Evolutionary conservation across 306 rosid genomes (phyloP).

Genomic region (Castanea crenata): DNA sequence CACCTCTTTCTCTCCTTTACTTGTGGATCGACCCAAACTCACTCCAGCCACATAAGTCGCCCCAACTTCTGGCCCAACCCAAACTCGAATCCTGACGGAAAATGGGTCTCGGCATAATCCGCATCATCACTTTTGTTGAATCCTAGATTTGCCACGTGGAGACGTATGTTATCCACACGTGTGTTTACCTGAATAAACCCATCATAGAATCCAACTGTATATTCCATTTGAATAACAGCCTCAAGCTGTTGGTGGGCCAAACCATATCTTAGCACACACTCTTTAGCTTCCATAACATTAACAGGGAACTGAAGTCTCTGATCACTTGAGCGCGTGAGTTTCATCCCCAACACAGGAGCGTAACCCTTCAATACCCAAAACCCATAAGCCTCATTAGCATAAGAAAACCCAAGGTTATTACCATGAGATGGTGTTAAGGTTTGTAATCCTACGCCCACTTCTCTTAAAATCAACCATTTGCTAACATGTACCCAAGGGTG

Average conservation of each 20-base stretch:
- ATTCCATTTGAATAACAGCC: constrained; percentile 78
- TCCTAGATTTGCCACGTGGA: constrained; percentile 65
- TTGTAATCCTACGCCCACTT: constrained; percentile 58
- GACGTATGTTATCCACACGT: constrained; percentile 66
- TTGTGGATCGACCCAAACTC: constrained; percentile 79
- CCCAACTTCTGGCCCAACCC: constrained; percentile 91
- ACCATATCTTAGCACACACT: constrained; percentile 59
- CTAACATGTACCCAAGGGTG: constrained; percentile 73
- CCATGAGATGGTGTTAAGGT: constrained; percentile 13
- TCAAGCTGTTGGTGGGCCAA: constrained; percentile 87
- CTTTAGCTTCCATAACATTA: constrained; percentile 42
- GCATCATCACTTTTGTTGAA: constrained; percentile 46
- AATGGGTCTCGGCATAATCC: constrained; percentile 55
- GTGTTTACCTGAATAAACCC: constrained; percentile 72
- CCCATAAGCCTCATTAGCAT: constrained; percentile 74
- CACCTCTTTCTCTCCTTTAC: constrained; percentile 60
- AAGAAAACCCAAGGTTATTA: constrained; percentile 49
- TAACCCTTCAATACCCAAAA: constrained; percentile 77
- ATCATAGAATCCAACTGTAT: constrained; percentile 55
- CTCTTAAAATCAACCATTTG: constrained; percentile 64
- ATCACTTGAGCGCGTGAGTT: constrained; percentile 32
- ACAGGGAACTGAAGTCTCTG: constrained; percentile 35
- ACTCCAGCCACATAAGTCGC: constrained; percentile 68
- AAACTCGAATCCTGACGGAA: constrained; percentile 69
- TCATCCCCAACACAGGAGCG: constrained; percentile 77